Conservation (phyloP, 1,139 yeast genomes). For the Kazachstania sp. region DNA sequence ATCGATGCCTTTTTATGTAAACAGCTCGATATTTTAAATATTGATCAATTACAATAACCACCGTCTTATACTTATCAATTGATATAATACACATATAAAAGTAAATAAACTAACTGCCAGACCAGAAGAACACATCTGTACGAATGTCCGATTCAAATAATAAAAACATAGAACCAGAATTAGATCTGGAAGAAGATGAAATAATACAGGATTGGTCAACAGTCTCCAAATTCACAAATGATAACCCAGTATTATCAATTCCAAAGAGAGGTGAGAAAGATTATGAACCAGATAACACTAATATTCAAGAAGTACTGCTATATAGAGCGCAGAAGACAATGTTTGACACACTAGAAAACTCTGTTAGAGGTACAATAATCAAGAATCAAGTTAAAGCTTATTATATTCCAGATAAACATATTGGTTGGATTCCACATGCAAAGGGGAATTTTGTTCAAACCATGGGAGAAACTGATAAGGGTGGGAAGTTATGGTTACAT, state of each 20-base stretch:
- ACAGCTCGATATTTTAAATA: too few species aligned
- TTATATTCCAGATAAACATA: constrained; percentile 38
- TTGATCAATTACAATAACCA: too few species aligned
- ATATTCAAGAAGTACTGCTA: constrained; percentile 46
- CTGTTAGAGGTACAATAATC: constrained; percentile 47
- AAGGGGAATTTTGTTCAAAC: constrained; percentile 69
- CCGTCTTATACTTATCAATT: too few species aligned
- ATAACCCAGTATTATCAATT: constrained; percentile 28
- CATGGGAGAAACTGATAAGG: constrained; percentile 52
- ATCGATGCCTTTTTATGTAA: too few species aligned
- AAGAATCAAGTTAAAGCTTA: constrained; percentile 40
- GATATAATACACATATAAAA: too few species aligned
- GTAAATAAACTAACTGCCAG: too few species aligned
- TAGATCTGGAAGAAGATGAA: constrained; percentile 44
- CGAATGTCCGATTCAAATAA: background rate
- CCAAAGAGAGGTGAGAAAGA: constrained; percentile 80
- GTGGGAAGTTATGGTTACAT: constrained; percentile 43
- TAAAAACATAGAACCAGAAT: constrained; percentile 4
- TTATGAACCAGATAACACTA: constrained; percentile 75
- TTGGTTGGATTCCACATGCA: constrained; percentile 48
- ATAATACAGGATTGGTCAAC: constrained; percentile 64
- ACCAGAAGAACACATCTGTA: too few species aligned
- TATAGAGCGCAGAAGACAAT: constrained; percentile 56
- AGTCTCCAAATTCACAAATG: constrained; percentile 23
- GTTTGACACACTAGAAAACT: constrained; percentile 56